These are phyloP conservation scores for Neonothopanus nambi DNA, from an alignment of 1,284 basidiomycete species.

Conservation along the genomic window DNA sequence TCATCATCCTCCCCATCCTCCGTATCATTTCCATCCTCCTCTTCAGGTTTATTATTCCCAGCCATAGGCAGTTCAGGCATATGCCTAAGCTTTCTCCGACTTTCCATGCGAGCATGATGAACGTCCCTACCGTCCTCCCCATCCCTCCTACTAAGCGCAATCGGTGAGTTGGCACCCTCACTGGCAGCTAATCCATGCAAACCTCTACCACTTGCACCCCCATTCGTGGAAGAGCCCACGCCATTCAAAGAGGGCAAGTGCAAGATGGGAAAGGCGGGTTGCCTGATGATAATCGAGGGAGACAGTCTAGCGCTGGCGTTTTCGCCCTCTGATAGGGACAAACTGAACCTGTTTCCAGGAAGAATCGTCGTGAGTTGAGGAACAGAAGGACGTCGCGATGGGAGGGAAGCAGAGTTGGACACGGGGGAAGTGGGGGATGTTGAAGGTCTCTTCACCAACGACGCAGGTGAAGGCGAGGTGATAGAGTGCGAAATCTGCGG, in stretches of 20 bases:
- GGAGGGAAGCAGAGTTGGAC: constrained; percentile 1
- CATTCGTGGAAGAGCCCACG: not conserved
- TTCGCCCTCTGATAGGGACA: constrained; percentile 15
- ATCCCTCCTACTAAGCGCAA: not conserved
- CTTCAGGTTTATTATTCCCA: constrained; percentile 34
- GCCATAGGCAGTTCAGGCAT: constrained; percentile 47
- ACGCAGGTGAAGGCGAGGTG: too few relatives aligned
- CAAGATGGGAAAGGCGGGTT: constrained; percentile 48
- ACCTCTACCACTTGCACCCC: too few relatives aligned
- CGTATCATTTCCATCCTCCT: constrained; percentile 35
- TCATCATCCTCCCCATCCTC: constrained; percentile 26
- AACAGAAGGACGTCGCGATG: constrained; percentile 25
- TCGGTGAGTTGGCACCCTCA: not conserved
- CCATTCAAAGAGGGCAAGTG: constrained; percentile 48
- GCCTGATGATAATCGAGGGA: constrained; percentile 49
- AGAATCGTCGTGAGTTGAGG: constrained; percentile 15
- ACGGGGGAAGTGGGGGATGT: not conserved
- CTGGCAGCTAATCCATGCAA: not conserved
- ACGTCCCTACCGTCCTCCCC: not conserved
- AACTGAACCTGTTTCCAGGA: constrained; percentile 16
- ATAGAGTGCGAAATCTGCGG: too few relatives aligned
- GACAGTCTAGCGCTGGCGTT: constrained; percentile 44
- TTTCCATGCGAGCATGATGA: constrained; percentile 16
- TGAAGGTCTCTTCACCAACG: too few relatives aligned
- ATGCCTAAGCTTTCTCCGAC: constrained; percentile 26